These are phyloP conservation scores for Nyctanthes arbortristis DNA, from an alignment of 257 asterid genomes.

Conservation along the genomic window DNA sequence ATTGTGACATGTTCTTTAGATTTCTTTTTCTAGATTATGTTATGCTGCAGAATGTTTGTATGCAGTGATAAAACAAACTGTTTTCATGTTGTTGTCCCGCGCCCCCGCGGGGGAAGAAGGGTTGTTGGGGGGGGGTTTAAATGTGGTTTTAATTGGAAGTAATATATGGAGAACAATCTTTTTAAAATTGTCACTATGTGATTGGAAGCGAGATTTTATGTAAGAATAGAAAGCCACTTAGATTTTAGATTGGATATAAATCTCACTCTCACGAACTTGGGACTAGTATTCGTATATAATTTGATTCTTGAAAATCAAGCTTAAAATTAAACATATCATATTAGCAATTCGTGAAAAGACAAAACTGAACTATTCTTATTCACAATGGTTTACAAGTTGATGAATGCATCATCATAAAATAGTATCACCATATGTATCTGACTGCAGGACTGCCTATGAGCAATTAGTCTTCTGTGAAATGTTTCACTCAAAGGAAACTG, in stretches of 20 bases:
- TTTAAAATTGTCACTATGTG: background rate
- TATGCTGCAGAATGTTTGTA: background rate
- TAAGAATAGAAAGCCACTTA: background rate
- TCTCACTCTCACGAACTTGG: background rate
- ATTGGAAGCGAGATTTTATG: background rate
- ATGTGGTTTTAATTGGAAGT: background rate
- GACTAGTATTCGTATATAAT: slow-evolving; percentile 4
- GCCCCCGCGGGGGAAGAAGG: too few relatives aligned
- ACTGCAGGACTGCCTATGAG: slow-evolving; percentile 71
- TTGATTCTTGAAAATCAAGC: slow-evolving; percentile 1
- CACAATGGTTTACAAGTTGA: background rate
- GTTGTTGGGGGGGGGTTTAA: background rate
- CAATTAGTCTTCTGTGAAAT: slow-evolving; percentile 77
- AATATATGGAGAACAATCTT: background rate
- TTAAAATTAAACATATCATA: background rate
- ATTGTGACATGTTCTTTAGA: background rate
- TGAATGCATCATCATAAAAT: slow-evolving; percentile 2
- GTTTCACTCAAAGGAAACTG: slow-evolving; percentile 82
- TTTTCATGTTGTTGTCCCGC: too few relatives aligned
- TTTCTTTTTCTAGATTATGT: background rate
- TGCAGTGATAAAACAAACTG: background rate
- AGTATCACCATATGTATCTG: slow-evolving; percentile 21
- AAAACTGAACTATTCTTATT: background rate
- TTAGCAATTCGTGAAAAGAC: slow-evolving; percentile 2
- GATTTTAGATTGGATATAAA: background rate